A percentile compares a stretch with the other conserved stretches of the same genome.
Conservation (phyloP, 257 asterid species). For the Anisodus acutangulus region DNA sequence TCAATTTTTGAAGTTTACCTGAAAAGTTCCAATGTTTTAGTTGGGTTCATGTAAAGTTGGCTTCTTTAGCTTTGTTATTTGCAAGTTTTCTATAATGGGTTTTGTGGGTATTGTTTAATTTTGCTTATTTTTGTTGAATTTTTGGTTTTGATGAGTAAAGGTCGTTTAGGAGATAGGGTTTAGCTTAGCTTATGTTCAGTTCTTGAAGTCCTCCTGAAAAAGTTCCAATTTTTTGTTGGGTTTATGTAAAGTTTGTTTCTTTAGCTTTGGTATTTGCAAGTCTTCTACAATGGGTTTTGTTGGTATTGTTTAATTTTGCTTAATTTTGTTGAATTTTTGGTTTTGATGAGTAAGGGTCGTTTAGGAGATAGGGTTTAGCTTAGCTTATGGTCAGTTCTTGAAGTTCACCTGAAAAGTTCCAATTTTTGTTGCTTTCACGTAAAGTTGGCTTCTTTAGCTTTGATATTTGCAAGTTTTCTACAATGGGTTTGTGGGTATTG, state of each 20-base stretch:
- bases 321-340: not conserved
- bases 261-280: not conserved
- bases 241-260: not conserved
- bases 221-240: not conserved
- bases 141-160: not conserved
- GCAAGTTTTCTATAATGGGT: not conserved
- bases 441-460: not conserved
- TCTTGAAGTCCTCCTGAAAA: not conserved
- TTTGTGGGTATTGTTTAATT: not conserved
- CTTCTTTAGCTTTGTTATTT: not conserved
- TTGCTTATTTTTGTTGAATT: slow-evolving; percentile 11
- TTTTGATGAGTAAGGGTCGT: not conserved
- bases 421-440: not conserved
- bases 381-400: not conserved
- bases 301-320: not conserved
- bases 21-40: not conserved
- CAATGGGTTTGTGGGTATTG: not conserved
- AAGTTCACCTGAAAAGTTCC: too few relatives aligned
- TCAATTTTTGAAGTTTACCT: not conserved
- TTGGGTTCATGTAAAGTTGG: not conserved
- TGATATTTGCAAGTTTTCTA: not conserved
- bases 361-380: not conserved
- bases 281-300: not conserved
- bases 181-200: not conserved
- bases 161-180: not conserved